phyloP scores from a whole-genome alignment of 345 rosid species.

The Acer yangbiense region DNA sequence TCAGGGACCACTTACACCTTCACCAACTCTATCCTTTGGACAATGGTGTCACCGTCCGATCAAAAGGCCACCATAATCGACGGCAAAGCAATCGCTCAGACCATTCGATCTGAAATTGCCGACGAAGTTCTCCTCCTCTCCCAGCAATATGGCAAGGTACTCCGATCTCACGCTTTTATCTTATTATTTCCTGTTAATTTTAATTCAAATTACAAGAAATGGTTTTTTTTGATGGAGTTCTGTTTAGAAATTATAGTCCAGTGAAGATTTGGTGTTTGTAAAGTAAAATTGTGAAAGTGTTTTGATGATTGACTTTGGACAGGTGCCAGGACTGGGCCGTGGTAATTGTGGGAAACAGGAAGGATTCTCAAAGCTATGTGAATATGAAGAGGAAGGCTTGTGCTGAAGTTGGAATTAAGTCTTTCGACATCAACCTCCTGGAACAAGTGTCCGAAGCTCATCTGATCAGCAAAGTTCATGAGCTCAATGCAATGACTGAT shows the following conservation, averaged over 20 bases:
- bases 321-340: conserved; percentile 95
- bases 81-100: conserved; percentile 74
- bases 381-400: conserved; percentile 89
- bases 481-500: conserved; percentile 72
- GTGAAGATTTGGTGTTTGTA: background rate
- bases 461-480: conserved; percentile 78
- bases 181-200: background rate
- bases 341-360: conserved; percentile 80
- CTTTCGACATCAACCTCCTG: conserved; percentile 70
- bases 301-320: conserved; percentile 13
- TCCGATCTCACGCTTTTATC: background rate
- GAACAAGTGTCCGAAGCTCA: conserved; percentile 76
- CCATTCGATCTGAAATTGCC: conserved; percentile 81
- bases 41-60: conserved; percentile 57
- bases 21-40: background rate
- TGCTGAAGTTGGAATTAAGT: conserved; percentile 88
- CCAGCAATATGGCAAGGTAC: conserved; percentile 72
- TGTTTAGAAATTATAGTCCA: background rate
- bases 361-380: conserved; percentile 90
- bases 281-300: too few species aligned
- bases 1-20: background rate
- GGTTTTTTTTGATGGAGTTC: too few species aligned
- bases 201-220: too few species aligned
- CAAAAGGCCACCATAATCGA: conserved; percentile 65
- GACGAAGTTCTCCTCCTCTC: conserved; percentile 65